Base-by-base conservation (phyloP, 208 protist genomes). In the Leishmania turanica region DNA sequence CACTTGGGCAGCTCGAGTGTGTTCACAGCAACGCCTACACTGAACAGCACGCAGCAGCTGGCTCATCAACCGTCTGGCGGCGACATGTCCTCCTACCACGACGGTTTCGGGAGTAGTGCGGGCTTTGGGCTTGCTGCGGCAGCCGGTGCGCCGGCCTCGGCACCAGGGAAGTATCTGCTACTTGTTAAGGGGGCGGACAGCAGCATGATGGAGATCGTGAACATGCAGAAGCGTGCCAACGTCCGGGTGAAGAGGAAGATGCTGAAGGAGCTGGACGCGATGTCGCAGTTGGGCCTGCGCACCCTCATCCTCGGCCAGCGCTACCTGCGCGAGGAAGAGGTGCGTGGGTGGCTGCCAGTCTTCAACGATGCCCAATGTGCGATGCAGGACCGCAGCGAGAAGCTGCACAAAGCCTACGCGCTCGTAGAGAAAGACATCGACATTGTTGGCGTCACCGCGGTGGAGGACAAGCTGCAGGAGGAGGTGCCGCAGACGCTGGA, bases 391-490 rank as follows among this genome's bases (percentile, higher is more conserved):
- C 89, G 92, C 60, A 87, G 73, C 53, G 89, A 93, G 58, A 83
- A 77, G 42, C 81, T 95, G 69, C 88, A 95, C 69, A 80, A 88
- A 47, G 93, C 87, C 1, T 93, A 96, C 78, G 90, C 90, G 21
- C 64, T 93, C 76, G 37, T 97, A 7, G 98, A 99, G 83, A 70
- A 75, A 37, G 86, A 95, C 70, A 77, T 99, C 49, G 78, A 93
- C 75, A 83, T 99, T 31, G 69, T 99, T 11, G 98, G 98, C 51
- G 90, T 90, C 6, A 99, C 98, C 0, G 98, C 94, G 0, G 98
- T 99, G 71, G 98, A 99, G 87, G 98, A 99, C 89, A 97, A 98
- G 85, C 86, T 99, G 71, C 98, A 99, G 83, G 95, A 98, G 17
- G 94, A 88, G 27, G 98, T 99, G 3, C 94, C 96, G 34, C 97